Base-by-base conservation (phyloP, 2,329 filamentous ascomycete genomes). In the Fusarium nurragi region DNA sequence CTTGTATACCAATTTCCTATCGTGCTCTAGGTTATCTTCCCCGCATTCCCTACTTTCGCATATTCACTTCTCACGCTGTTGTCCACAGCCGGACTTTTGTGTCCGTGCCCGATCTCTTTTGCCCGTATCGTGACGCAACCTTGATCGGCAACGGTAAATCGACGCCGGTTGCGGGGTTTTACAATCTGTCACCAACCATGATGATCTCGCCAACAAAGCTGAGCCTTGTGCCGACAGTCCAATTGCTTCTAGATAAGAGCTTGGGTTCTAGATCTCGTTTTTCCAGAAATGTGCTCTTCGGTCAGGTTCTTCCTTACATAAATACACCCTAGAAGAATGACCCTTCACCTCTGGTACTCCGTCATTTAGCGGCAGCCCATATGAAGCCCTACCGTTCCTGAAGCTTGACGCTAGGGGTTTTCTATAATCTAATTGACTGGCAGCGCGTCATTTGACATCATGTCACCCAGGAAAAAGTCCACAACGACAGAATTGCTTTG, bases 1-100 rank as follows among this genome's bases (percentile, higher is more conserved):
- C 43, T 50, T 65, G 63, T 58, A 41, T 30, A 21, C 21, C 44
- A 44, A 52, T 59, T 67, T 58, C 63, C 63, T 65, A 66, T 65
- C 54, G 36, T 37, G 63, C 30, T 66, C 62, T 66, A 65, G 63
- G 54, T 36, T 38, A 54, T 58, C 39, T 43, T 39, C 60, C 53
- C 63, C 62, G 50, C 60, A 64, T 53, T 34, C 7, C 37, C 12
- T 16, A 21, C 52, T 55, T 65, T 56, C 61, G 61, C 61, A 65
- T 65, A n/a, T 39, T 22, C n/a, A 18, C 34, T 54, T 36, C 22
- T 14, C n/a, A 8, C 26, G 56, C 55, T 48, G 55, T 30, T 9
- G 16, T 18, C 16, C 9, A 9, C 9, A 34, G 16, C 49, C 58
- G 58, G 58, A 56, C 58, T 56, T 44, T 56, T 36, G 58, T 56